Conservation (phyloP, 257 asterid genomes). For the Nicotiana obtusifolia region DNA sequence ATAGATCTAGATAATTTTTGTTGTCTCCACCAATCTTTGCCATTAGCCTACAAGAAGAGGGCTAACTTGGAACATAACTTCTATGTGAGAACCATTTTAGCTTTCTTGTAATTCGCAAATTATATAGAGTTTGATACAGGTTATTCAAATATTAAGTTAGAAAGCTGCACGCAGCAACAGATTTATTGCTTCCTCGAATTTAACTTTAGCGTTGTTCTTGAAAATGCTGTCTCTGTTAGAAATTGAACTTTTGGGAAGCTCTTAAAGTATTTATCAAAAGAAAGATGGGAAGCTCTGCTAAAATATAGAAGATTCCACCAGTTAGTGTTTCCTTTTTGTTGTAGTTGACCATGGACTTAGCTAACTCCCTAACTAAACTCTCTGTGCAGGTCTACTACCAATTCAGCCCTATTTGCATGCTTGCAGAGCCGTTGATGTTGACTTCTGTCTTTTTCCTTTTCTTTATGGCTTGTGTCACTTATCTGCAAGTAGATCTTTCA, state of each 20-base stretch:
- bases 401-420: conserved; percentile 84
- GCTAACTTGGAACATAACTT: neutral
- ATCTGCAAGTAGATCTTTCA: conserved; percentile 76
- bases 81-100: neutral
- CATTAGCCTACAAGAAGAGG: neutral
- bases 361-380: neutral
- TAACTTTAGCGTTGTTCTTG: neutral
- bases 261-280: neutral
- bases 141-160: neutral
- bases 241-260: neutral
- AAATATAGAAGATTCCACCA: neutral
- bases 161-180: neutral
- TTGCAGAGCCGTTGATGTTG: conserved; percentile 95
- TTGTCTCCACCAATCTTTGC: neutral
- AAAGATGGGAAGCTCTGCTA: neutral
- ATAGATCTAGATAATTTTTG: neutral
- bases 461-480: conserved; percentile 63
- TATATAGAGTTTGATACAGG: conserved; percentile 4
- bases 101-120: neutral
- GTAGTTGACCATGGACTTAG: neutral
- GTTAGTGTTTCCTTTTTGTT: neutral
- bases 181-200: neutral
- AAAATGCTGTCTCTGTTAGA: neutral
- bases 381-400: conserved; percentile 81
- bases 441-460: conserved; percentile 67